These are phyloP conservation scores for Fraxinus floribunda DNA, from an alignment of 305 asterid species.

Conservation along the genomic window DNA sequence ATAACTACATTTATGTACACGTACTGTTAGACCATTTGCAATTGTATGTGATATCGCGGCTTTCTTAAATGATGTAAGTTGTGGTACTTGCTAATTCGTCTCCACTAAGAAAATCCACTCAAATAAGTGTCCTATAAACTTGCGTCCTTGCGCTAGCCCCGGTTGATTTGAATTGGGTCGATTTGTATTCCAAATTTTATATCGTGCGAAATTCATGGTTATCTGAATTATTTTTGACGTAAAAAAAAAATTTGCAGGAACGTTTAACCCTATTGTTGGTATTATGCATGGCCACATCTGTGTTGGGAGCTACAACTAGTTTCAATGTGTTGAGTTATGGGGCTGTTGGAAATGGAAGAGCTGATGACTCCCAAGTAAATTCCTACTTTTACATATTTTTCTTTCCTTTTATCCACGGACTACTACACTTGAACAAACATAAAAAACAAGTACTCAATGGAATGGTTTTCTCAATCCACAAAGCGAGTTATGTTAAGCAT, in stretches of 20 bases:
- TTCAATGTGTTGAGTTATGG: conserved; percentile 56
- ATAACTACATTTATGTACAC: background rate
- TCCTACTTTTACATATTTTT: background rate
- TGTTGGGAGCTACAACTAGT: conserved; percentile 31
- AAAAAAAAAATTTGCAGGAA: conserved; percentile 28
- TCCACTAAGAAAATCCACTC: background rate
- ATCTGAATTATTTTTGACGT: background rate
- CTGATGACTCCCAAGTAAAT: conserved; percentile 54
- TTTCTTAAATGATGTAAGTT: background rate
- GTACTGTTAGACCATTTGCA: background rate
- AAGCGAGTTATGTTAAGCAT: background rate
- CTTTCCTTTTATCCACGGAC: background rate
- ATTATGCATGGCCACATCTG: conserved; percentile 37
- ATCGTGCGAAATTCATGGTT: background rate
- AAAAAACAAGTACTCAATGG: background rate
- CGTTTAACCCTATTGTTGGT: conserved; percentile 23
- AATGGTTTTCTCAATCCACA: background rate
- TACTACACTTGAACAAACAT: background rate
- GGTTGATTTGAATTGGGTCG: background rate
- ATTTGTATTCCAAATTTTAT: background rate
- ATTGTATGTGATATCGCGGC: background rate
- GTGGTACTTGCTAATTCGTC: background rate
- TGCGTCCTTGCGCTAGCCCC: background rate
- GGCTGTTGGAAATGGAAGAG: conserved; percentile 55
- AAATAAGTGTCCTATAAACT: too few species aligned